Percentiles rank a stretch among this genome's conserved stretches.
phyloP scores from a whole-genome alignment of 192 early-diverging fungal species.

The Phycomyces blakesleeanus region DNA sequence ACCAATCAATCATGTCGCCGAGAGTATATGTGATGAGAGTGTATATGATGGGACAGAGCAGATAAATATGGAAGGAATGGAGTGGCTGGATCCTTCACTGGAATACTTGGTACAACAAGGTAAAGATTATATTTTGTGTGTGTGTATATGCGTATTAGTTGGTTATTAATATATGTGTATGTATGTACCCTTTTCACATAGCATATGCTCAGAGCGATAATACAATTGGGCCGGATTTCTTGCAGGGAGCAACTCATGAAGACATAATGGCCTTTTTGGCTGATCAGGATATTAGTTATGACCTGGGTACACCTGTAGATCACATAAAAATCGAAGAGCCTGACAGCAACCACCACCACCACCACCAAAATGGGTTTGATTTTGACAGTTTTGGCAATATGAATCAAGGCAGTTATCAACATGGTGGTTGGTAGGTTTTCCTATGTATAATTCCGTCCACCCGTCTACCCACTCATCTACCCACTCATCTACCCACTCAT shows the following conservation, averaged over 20 bases:
- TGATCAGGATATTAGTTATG: conserved; percentile 1
- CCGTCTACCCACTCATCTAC: no score
- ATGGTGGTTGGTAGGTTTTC: no score
- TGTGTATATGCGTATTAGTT: background rate
- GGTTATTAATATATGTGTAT: background rate
- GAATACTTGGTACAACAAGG: conserved; percentile 10
- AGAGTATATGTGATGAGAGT: background rate
- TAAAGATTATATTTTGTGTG: background rate
- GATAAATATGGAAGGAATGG: conserved; percentile 8
- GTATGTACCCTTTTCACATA: background rate
- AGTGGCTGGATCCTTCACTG: conserved; percentile 17
- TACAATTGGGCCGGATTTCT: background rate
- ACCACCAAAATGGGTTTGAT: background rate
- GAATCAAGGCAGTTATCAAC: background rate
- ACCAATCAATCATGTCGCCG: background rate
- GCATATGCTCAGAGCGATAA: background rate
- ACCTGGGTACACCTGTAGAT: background rate
- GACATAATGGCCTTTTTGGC: conserved; percentile 9
- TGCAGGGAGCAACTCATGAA: conserved; percentile 4
- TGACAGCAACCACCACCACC: background rate
- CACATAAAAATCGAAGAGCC: background rate
- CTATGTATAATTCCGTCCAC: no score
- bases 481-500: no score
- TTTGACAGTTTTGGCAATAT: background rate
- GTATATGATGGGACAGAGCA: background rate